Base-by-base conservation (phyloP, 495 filamentous ascomycete species). In the Neurospora sp. region DNA sequence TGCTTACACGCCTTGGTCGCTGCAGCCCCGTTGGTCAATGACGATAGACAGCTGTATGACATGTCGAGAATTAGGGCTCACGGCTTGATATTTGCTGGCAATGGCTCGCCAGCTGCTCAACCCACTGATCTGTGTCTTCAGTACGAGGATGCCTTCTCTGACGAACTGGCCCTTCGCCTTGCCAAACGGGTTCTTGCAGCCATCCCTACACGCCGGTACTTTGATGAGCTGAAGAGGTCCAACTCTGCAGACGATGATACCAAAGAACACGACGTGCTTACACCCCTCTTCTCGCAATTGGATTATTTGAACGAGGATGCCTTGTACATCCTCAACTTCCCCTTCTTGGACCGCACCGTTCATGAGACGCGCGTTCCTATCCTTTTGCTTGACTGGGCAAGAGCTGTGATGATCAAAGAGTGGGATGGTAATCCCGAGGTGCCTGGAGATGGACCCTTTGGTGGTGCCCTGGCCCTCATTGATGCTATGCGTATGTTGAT, bases 341-440 rank as follows among this genome's bases (percentile, higher is more conserved):
- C 84, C 3, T 80, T 84, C 39, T 73, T 78, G 0, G 85, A 87
- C 31, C 80, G 83, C 47, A 80, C 80, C 8, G 68, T 87, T 4
- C 86, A 87, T 71, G 85, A 87, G 71, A 84, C 83, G 16, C 81
- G 86, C n/a, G 80, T 88, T 22, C 85, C 86, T 14, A 83, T 84
- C 14, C 75, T 88, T 31, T 77, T 94, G n/a, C 81, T 94, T 8
- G 92, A 94, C 77, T 95, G 91, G 92, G 87, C 94, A 22, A 87
- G 90, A 70, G 89, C 90, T 0, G 85, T 94, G 16, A 87, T 96
- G 77, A 78, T 95, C 16, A 88, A 90, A 44, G 88, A 91, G 73
- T 96, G 93, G 93, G 88, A 93, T 76, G 92, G 92, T 8, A 88
- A 88, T 71, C 87, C 91, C 1, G 88, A 90, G 42, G 86, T 96